phyloP scores from a whole-genome alignment of 83 land plant genomes.

The Thuja plicata region DNA sequence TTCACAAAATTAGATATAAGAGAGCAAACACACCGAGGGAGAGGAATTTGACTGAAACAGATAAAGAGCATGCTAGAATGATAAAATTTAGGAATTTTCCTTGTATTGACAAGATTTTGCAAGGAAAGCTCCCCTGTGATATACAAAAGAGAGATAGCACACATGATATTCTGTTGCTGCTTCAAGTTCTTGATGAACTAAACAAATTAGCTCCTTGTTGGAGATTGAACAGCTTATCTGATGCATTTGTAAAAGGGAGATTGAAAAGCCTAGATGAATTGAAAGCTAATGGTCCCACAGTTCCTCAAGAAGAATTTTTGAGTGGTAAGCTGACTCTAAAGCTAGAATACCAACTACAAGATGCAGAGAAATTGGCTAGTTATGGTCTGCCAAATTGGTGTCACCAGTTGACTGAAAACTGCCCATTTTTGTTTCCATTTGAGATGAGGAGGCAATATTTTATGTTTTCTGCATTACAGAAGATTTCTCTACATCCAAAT shows the following conservation, averaged over 20 bases:
- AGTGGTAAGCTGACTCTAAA: constrained; percentile 51
- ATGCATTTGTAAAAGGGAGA: not conserved
- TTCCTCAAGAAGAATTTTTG: constrained; percentile 45
- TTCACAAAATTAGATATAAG: constrained; percentile 58
- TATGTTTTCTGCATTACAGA: constrained; percentile 36
- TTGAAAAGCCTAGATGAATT: constrained; percentile 19
- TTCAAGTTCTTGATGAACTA: constrained; percentile 38
- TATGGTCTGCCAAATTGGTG: constrained; percentile 57
- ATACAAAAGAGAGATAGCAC: constrained; percentile 38
- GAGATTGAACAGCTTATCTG: constrained; percentile 17
- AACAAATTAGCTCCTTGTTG: constrained; percentile 32
- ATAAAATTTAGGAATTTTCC: not conserved
- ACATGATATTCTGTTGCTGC: constrained; percentile 40
- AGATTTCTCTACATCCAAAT: constrained; percentile 25
- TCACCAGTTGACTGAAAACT: constrained; percentile 39
- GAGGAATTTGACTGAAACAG: not conserved
- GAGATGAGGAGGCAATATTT: constrained; percentile 59
- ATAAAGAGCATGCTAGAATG: not conserved
- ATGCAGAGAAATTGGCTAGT: constrained; percentile 45
- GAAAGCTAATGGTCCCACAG: not conserved
- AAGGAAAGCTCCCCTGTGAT: constrained; percentile 40
- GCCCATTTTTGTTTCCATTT: constrained; percentile 58
- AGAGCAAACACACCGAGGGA: constrained; percentile 22
- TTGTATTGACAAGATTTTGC: constrained; percentile 15
- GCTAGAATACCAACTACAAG: constrained; percentile 55